These are phyloP conservation scores for Pseudophaeomoniella oleicola DNA, from an alignment of 2,329 filamentous ascomycete genomes.

Conservation along the genomic window DNA sequence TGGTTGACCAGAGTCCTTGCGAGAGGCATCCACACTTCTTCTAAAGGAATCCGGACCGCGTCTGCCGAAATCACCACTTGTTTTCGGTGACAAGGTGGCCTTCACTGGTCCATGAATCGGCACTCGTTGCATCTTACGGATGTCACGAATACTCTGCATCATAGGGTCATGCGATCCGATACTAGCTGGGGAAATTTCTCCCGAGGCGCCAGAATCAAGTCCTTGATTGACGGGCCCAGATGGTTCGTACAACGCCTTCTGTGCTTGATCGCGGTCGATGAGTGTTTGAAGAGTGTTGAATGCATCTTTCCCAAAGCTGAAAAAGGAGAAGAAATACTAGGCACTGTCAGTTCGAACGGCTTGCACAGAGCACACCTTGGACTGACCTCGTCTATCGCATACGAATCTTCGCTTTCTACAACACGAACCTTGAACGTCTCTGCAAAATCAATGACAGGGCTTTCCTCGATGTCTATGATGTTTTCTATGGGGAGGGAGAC, in stretches of 20 bases:
- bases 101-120: constrained; percentile 41
- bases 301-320: constrained; percentile 70
- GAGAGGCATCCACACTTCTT: constrained; percentile 15
- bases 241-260: constrained; percentile 21
- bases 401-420: constrained; percentile 86
- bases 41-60: constrained; percentile 22
- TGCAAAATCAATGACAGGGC: constrained; percentile 76
- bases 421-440: constrained; percentile 90
- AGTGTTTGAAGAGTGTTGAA: constrained; percentile 62
- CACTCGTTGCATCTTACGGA: constrained; percentile 6
- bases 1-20: constrained; percentile 10
- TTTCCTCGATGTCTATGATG: constrained; percentile 84
- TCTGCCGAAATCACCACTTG: constrained; percentile 27
- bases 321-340: constrained; percentile 94
- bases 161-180: constrained; percentile 5
- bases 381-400: constrained; percentile 78
- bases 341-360: background rate
- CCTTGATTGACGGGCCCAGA: constrained; percentile 8
- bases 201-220: background rate
- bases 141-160: background rate
- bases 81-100: constrained; percentile 41
- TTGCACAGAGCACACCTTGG: constrained; percentile 1
- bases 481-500: constrained; percentile 82
- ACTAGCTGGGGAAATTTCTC: background rate
- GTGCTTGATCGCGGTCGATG: constrained; percentile 47